Conservation (phyloP, 345 rosid genomes). For the Syzygium grande region DNA sequence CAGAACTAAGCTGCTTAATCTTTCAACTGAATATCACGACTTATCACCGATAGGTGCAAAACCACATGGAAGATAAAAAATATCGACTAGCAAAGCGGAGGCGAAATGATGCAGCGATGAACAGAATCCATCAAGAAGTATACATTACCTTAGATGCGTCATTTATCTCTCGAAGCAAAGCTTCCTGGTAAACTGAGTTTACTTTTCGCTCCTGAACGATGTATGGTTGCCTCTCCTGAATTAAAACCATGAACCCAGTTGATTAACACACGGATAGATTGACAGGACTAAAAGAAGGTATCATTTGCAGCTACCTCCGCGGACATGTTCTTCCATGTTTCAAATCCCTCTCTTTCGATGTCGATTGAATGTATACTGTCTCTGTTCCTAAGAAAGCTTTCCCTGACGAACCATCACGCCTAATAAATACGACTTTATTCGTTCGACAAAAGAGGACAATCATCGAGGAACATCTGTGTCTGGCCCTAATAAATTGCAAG, state of each 20-base stretch:
- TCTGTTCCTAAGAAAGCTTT: conserved; percentile 20
- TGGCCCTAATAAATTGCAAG: neutral
- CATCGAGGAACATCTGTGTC: neutral
- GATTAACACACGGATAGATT: neutral
- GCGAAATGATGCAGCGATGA: neutral
- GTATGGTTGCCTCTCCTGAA: conserved; percentile 56
- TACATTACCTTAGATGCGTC: conserved; percentile 14
- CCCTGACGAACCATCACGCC: conserved; percentile 24
- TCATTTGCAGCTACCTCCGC: conserved; percentile 28
- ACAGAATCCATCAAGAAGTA: neutral
- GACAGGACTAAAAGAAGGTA: neutral
- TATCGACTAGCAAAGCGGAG: neutral
- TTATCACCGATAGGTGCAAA: neutral
- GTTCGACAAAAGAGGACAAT: neutral
- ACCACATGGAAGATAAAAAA: neutral
- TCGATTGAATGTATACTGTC: conserved; percentile 18
- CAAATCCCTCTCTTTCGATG: conserved; percentile 43
- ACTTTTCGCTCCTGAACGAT: conserved; percentile 24
- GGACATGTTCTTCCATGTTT: conserved; percentile 62
- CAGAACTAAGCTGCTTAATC: neutral
- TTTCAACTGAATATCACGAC: neutral
- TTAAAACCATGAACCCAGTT: neutral
- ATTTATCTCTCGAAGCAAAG: conserved; percentile 18
- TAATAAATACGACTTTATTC: neutral
- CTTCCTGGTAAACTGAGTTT: conserved; percentile 9